Evolutionary conservation across 345 rosid genomes (phyloP).

Genomic region (Pistacia atlantica): DNA sequence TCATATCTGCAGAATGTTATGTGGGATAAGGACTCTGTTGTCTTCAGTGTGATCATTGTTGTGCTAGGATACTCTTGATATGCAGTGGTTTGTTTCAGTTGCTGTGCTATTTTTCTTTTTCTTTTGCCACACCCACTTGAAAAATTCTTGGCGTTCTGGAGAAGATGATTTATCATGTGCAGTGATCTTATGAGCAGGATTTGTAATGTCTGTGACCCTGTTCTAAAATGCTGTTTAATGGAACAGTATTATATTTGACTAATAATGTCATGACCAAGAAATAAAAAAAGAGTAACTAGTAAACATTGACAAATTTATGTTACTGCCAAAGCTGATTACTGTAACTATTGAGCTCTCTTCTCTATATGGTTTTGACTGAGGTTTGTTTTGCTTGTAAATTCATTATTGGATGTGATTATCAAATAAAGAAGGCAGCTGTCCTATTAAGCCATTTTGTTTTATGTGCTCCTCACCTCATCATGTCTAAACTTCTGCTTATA

Average conservation of each 20-base stretch:
- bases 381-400: background rate
- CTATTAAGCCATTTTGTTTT: background rate
- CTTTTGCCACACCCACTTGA: background rate
- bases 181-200: background rate
- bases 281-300: background rate
- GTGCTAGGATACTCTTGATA: background rate
- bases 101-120: background rate
- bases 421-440: background rate
- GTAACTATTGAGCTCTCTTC: no score
- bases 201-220: background rate
- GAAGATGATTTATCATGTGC: constrained; percentile 5
- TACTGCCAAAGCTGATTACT: no score
- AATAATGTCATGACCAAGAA: background rate
- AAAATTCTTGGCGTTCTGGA: background rate
- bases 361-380: background rate
- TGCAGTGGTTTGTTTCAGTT: background rate
- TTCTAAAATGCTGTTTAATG: background rate
- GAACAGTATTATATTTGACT: background rate
- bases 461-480: background rate
- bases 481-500: background rate
- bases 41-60: constrained; percentile 12
- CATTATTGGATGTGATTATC: background rate
- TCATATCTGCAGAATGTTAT: constrained; percentile 33
- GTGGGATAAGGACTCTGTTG: constrained; percentile 21
- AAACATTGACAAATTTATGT: background rate